A percentile compares a stretch with the other conserved stretches of the same genome.
Conservation (phyloP, 805 yeast species). For the Lachancea thermotolerans region DNA sequence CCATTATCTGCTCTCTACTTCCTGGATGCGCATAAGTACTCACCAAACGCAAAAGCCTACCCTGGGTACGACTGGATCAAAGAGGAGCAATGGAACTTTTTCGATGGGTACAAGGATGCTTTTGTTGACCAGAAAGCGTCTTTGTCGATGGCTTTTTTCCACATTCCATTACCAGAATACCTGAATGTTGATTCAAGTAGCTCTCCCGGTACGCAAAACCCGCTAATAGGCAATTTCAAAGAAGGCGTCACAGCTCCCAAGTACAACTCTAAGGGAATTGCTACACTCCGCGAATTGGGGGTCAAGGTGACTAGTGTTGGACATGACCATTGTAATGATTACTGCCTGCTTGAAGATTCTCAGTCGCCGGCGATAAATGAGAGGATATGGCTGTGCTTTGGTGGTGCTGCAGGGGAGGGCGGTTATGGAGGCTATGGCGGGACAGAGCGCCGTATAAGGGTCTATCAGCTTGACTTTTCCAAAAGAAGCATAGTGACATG, state of each 20-base stretch:
- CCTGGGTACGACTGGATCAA: slow-evolving; percentile 88
- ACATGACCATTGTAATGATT: slow-evolving; percentile 95
- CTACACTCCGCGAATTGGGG: slow-evolving; percentile 53
- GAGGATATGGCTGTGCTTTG: slow-evolving; percentile 80
- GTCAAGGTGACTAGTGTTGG: slow-evolving; percentile 77
- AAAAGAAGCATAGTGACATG: slow-evolving; percentile 46
- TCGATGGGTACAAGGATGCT: slow-evolving; percentile 34
- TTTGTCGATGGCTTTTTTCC: slow-evolving; percentile 85
- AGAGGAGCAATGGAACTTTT: slow-evolving; percentile 55
- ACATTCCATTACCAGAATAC: slow-evolving; percentile 88
- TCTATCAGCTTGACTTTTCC: slow-evolving; percentile 57
- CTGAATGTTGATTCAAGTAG: slow-evolving; percentile 37
- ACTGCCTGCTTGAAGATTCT: slow-evolving; percentile 58
- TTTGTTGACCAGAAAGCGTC: slow-evolving; percentile 30
- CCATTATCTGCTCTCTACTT: slow-evolving; percentile 60
- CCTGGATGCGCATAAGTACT: slow-evolving; percentile 77
- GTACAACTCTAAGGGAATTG: slow-evolving; percentile 60
- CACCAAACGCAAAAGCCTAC: slow-evolving; percentile 53
- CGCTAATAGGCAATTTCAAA: slow-evolving; percentile 52
- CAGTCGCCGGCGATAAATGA: slow-evolving; percentile 22
- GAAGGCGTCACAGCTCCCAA: slow-evolving; percentile 80
- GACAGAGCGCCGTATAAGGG: slow-evolving; percentile 69
- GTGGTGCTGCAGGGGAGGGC: slow-evolving; percentile 92
- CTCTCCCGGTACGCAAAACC: slow-evolving; percentile 22
- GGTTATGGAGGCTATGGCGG: slow-evolving; percentile 95